Conservation (phyloP, 2,329 filamentous ascomycete genomes). For the Penicillium sp. region DNA sequence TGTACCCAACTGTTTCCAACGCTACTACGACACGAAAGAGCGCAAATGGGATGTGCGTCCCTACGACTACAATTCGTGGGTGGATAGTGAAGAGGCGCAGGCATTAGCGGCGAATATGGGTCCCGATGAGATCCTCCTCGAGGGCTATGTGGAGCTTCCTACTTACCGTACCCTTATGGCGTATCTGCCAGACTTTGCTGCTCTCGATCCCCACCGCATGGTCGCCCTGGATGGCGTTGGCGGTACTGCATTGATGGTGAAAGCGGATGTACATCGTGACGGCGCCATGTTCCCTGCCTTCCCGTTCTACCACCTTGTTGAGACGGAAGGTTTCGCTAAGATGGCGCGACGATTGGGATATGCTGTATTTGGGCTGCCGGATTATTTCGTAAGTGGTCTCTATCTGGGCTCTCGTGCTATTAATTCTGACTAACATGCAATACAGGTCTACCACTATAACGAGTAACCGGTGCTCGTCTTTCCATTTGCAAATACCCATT, state of each 20-base stretch:
- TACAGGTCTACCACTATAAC: constrained; percentile 84
- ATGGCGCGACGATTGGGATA: constrained; percentile 91
- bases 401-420: not conserved
- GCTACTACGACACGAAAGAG: constrained; percentile 71
- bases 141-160: constrained; percentile 90
- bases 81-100: constrained; percentile 79
- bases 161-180: constrained; percentile 93
- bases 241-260: constrained; percentile 87
- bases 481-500: not conserved
- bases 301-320: constrained; percentile 92
- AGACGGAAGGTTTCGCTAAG: constrained; percentile 97
- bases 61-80: constrained; percentile 98
- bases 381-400: constrained; percentile 76
- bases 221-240: constrained; percentile 89
- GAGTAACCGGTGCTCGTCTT: constrained; percentile 55
- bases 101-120: constrained; percentile 77
- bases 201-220: constrained; percentile 60
- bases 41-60: constrained; percentile 73
- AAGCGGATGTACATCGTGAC: constrained; percentile 94
- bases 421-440: constrained; percentile 7
- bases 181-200: constrained; percentile 62
- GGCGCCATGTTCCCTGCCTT: constrained; percentile 99
- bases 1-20: constrained; percentile 93
- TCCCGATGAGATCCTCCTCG: constrained; percentile 86
- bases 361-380: constrained; percentile 83